phyloP scores from a whole-genome alignment of 495 filamentous ascomycete genomes.

The Parachaetomium inaequale region DNA sequence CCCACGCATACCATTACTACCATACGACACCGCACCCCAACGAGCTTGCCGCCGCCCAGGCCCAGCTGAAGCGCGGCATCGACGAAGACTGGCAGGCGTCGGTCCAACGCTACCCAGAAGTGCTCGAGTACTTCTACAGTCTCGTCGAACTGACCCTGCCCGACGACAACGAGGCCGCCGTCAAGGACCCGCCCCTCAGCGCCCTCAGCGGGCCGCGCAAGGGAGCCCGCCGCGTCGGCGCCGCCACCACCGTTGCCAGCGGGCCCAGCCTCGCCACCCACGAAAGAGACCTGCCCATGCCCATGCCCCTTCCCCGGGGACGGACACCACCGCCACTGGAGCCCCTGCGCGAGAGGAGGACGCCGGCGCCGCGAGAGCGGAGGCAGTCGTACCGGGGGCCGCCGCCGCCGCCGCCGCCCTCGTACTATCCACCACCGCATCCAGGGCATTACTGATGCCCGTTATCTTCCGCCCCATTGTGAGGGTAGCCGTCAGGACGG shows the following conservation, averaged over 20 bases:
- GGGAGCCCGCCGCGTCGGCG: slow-evolving; percentile 30
- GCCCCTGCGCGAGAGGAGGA: slow-evolving; percentile 33
- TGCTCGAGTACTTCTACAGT: slow-evolving; percentile 68
- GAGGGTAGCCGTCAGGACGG: not conserved
- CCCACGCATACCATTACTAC: slow-evolving; percentile 57
- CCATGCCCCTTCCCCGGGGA: slow-evolving; percentile 28
- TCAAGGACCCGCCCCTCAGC: slow-evolving; percentile 55
- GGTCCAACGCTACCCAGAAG: slow-evolving; percentile 68
- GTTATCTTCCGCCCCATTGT: not conserved
- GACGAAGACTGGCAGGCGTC: slow-evolving; percentile 69
- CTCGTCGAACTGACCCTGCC: slow-evolving; percentile 60
- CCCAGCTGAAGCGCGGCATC: slow-evolving; percentile 61
- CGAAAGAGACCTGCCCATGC: slow-evolving; percentile 30
- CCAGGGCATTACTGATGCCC: slow-evolving; percentile 11
- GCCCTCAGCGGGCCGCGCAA: slow-evolving; percentile 47
- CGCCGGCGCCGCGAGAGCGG: slow-evolving; percentile 30
- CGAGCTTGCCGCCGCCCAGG: slow-evolving; percentile 56
- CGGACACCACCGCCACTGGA: slow-evolving; percentile 36
- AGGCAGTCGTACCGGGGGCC: slow-evolving; percentile 25
- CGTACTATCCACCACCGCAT: slow-evolving; percentile 22
- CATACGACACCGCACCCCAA: slow-evolving; percentile 51
- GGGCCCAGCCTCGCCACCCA: slow-evolving; percentile 30
- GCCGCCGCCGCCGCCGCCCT: slow-evolving; percentile 24
- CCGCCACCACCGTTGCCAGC: slow-evolving; percentile 32
- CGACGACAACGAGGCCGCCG: slow-evolving; percentile 48